Base-by-base conservation (phyloP, 2,329 filamentous ascomycete species). In the Pseudogymnoascus destructans region DNA sequence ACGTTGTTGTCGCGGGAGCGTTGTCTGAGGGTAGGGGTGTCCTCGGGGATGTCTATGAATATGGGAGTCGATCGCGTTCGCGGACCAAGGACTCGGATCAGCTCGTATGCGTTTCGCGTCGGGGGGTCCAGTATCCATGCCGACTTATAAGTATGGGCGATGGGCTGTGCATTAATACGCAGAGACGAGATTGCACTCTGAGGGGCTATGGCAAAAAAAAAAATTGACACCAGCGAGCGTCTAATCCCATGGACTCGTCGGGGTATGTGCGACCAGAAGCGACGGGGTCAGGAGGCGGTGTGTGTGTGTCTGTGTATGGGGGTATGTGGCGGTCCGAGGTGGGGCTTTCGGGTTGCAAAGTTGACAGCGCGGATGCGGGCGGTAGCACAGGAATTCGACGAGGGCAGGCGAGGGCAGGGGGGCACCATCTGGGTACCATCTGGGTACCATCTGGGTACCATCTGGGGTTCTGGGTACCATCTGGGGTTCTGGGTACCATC, bases 71-170 rank as follows among this genome's bases (percentile, higher is more conserved):
- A 23, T 42, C 17, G 19, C 10, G 38, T 42, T 42, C 17, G 19
- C 10, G 10, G 46, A 54, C 58, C 61, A 58, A 57, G 74, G 69
- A 70, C 67, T 69, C 66, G 71, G 71, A 65, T 70, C 71, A 64
- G 82, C 73, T 72, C 80, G 79, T 70, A 76, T 77, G 68, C 80
- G 79, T 74, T 83, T 83, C 68, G 70, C 72, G 67, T 82, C 79
- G 67, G 78, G 78, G 72, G 71, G 76, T 71, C 74, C 77, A 73
- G 73, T 73, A 73, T 83, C 80, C 80, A 83, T 83, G 75, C 23
- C 38, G 38, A 42, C 38, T 42, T 42, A 42, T 42, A 42, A 42
- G 19, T 42, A 42, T 42, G 17, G 38, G 19, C 38, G 10, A 19
- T 23, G 38, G 19, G 10, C 38, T 42, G 38, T 19, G 38, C 38